Evolutionary conservation across 139 green algal species (phyloP).

Genomic region (Eudorina sp.): DNA sequence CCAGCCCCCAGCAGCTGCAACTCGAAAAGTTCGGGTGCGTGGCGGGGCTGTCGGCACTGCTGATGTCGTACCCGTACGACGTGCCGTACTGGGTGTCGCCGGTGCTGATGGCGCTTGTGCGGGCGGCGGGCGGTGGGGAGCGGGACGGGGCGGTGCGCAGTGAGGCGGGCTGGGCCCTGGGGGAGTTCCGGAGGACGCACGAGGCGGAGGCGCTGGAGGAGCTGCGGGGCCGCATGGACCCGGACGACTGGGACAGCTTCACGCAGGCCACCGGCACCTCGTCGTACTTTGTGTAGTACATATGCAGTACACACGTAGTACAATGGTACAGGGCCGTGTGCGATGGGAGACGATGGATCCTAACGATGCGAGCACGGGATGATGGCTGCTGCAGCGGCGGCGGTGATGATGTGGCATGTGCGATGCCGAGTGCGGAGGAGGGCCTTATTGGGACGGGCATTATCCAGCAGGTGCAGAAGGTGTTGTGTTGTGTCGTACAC

Average conservation of each 20-base stretch:
- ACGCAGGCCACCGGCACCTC: slow-evolving; percentile 77
- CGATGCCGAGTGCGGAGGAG: too few relatives aligned
- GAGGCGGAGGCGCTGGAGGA: slow-evolving; percentile 68
- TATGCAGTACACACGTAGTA: too few relatives aligned
- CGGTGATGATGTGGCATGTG: too few relatives aligned
- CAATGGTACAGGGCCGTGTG: too few relatives aligned
- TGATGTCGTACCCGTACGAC: slow-evolving; percentile 89
- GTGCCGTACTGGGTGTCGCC: slow-evolving; percentile 86
- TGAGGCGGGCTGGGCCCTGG: slow-evolving; percentile 67
- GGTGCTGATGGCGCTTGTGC: slow-evolving; percentile 78
- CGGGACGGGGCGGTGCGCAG: slow-evolving; percentile 18
- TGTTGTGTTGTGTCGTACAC: too few relatives aligned
- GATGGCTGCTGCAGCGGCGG: too few relatives aligned
- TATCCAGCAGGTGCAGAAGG: too few relatives aligned
- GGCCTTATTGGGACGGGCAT: too few relatives aligned
- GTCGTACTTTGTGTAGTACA: slow-evolving; percentile 75
- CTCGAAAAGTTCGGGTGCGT: slow-evolving; percentile 61
- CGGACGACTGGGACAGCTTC: slow-evolving; percentile 86
- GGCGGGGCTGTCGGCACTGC: slow-evolving; percentile 85
- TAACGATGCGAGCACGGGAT: too few relatives aligned
- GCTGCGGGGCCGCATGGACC: slow-evolving; percentile 64
- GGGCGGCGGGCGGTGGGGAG: slow-evolving; percentile 47
- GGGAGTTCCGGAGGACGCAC: slow-evolving; percentile 78
- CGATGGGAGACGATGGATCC: too few relatives aligned
- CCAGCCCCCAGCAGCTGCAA: slow-evolving; percentile 9